These are phyloP conservation scores for Botryobasidium botryosum DNA, from an alignment of 768 basidiomycete genomes.

Conservation along the genomic window DNA sequence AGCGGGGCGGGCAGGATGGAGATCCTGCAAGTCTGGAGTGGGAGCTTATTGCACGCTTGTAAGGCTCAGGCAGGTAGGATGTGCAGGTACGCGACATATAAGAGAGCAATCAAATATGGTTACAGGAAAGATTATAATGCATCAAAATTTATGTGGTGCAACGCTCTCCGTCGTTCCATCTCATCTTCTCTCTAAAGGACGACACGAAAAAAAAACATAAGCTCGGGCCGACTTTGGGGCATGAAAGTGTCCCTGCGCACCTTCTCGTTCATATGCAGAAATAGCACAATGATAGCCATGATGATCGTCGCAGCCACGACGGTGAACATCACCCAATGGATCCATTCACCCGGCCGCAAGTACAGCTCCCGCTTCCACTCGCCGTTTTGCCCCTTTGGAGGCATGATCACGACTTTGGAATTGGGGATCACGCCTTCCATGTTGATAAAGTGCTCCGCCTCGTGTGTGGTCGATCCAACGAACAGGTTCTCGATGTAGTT, in stretches of 20 bases:
- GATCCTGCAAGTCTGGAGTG: too few species aligned
- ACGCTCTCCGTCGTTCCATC: conserved; percentile 63
- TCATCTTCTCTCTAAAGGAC: conserved; percentile 73
- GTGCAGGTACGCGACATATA: too few species aligned
- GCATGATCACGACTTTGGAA: conserved; percentile 89
- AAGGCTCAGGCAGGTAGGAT: too few species aligned
- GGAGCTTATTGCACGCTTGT: too few species aligned
- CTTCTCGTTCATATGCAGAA: conserved; percentile 86
- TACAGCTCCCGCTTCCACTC: conserved; percentile 84
- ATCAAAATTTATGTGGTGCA: conserved; percentile 97
- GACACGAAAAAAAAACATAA: conserved; percentile 5
- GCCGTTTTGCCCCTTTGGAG: conserved; percentile 30
- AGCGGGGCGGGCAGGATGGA: too few species aligned
- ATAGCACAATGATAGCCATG: conserved; percentile 66
- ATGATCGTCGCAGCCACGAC: conserved; percentile 56
- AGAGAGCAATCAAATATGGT: too few species aligned
- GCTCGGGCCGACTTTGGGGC: neutral
- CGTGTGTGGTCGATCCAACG: conserved; percentile 75
- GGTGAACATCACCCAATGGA: conserved; percentile 89
- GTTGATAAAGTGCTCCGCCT: conserved; percentile 58
- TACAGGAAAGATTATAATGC: conserved; percentile 40
- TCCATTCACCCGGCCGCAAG: conserved; percentile 89
- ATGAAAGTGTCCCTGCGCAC: conserved; percentile 25
- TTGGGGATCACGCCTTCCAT: conserved; percentile 98
- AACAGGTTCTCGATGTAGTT: conserved; percentile 99